Percentiles rank a stretch among this genome's conserved stretches.
These are phyloP conservation scores for Davidsoniella australis DNA, from an alignment of 2,329 filamentous ascomycete genomes.

Conservation along the genomic window DNA sequence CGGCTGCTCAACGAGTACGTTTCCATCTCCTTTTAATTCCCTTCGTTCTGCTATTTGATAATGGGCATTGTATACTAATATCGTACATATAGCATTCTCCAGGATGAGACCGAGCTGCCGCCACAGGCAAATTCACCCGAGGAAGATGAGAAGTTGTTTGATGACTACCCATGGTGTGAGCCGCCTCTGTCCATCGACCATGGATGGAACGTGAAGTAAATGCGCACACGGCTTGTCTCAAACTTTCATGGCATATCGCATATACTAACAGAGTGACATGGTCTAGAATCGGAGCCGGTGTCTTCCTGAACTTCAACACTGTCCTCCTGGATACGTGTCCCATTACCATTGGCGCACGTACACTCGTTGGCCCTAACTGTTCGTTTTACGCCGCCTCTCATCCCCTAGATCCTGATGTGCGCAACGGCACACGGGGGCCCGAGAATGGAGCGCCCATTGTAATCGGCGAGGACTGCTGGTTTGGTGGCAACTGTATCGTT, in stretches of 20 bases:
- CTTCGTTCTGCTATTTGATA: background rate
- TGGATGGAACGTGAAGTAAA: conserved; percentile 51
- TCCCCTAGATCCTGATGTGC: conserved; percentile 55
- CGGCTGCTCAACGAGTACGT: conserved; percentile 58
- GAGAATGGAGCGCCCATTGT: conserved; percentile 57
- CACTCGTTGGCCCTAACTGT: conserved; percentile 63
- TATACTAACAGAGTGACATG: background rate
- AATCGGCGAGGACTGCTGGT: conserved; percentile 68
- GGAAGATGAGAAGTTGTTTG: conserved; percentile 48
- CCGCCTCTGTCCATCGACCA: conserved; percentile 59
- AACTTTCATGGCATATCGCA: background rate
- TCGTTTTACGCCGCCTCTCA: conserved; percentile 60
- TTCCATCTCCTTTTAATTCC: background rate
- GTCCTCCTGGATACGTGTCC: conserved; percentile 61
- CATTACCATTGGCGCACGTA: conserved; percentile 60
- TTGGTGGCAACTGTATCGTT: conserved; percentile 54
- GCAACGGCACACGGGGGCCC: conserved; percentile 59
- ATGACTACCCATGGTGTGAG: conserved; percentile 51
- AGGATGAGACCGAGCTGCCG: conserved; percentile 43
- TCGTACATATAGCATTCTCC: conserved; percentile 30
- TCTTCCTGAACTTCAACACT: conserved; percentile 60
- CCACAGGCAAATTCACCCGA: conserved; percentile 29
- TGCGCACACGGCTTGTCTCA: background rate
- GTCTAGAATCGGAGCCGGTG: conserved; percentile 43
- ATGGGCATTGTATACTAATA: background rate